A percentile compares a stretch with the other conserved stretches of the same genome.
These are phyloP conservation scores for Ceratobasidium sp. DNA, from an alignment of 1,284 basidiomycete species.

Conservation along the genomic window DNA sequence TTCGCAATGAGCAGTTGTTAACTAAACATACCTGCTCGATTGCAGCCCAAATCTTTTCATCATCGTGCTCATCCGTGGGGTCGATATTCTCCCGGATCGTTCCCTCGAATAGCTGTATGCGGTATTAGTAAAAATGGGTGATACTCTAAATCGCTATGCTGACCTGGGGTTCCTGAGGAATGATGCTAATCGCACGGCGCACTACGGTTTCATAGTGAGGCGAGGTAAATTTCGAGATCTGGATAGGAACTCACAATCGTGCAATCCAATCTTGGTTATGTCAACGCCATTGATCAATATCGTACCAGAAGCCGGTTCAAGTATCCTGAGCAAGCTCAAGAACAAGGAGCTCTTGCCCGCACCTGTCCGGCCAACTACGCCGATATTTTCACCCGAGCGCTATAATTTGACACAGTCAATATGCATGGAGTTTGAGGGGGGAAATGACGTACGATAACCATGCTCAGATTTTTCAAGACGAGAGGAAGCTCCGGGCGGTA, in stretches of 20 bases:
- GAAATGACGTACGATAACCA: conserved; percentile 62
- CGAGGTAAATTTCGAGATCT: too few species aligned
- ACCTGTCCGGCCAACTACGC: conserved; percentile 87
- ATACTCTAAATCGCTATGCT: conserved; percentile 46
- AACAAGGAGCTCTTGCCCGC: conserved; percentile 88
- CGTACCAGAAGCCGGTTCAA: conserved; percentile 80
- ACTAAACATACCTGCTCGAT: conserved; percentile 69
- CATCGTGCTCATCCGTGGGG: conserved; percentile 72
- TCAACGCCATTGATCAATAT: conserved; percentile 87
- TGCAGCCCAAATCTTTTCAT: conserved; percentile 84
- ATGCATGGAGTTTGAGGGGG: not conserved
- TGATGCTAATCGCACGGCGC: conserved; percentile 81
- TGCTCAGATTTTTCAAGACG: conserved; percentile 74
- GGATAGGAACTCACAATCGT: conserved; percentile 64
- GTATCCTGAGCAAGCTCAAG: conserved; percentile 75
- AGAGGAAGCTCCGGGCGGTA: conserved; percentile 85
- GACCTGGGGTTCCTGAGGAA: conserved; percentile 68
- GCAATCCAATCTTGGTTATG: conserved; percentile 81
- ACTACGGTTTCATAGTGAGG: conserved; percentile 61
- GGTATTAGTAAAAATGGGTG: too few species aligned
- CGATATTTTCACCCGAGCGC: conserved; percentile 73
- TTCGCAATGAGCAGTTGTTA: too few species aligned
- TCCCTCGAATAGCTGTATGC: conserved; percentile 78
- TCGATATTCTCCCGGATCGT: conserved; percentile 86
- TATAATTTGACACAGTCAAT: not conserved